Percentiles rank a stretch among this genome's conserved stretches.
Evolutionary conservation across 73 alveolate species (phyloP).

Genomic region (Stentor roeselii): DNA sequence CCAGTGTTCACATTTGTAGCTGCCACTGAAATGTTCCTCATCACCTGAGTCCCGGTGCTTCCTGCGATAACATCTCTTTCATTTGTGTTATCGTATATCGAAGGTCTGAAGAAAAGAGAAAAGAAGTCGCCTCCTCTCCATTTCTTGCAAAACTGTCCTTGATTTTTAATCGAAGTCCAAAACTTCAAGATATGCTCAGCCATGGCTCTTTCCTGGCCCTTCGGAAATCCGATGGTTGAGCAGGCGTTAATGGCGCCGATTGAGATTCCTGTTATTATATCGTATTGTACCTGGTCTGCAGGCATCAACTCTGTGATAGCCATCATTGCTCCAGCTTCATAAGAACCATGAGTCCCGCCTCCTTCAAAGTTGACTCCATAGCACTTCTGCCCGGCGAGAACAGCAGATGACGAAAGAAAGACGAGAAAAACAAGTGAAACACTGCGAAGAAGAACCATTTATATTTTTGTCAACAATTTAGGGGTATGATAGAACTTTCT

Average conservation of each 20-base stretch:
- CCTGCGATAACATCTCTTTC: not conserved
- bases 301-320: slow-evolving; percentile 26
- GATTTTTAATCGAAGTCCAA: not conserved
- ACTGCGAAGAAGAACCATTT: too few species aligned
- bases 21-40: not conserved
- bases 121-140: not conserved
- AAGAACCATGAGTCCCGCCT: slow-evolving; percentile 65
- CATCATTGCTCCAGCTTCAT: slow-evolving; percentile 58
- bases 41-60: not conserved
- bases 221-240: not conserved
- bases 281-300: slow-evolving; percentile 41
- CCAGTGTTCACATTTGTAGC: not conserved
- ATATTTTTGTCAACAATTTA: too few species aligned
- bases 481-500: not conserved
- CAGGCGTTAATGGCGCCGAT: slow-evolving; percentile 58
- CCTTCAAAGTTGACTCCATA: slow-evolving; percentile 48
- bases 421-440: too few species aligned
- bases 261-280: slow-evolving; percentile 58
- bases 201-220: not conserved
- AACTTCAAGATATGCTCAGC: not conserved
- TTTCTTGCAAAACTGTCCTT: not conserved
- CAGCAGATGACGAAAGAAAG: too few species aligned
- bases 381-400: too few species aligned
- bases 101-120: not conserved
- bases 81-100: not conserved